Evolutionary conservation across 1,139 yeast species (phyloP), one percentile per base, ranked within the genome.

Genomic region (Petasospora rhodanensis): DNA sequence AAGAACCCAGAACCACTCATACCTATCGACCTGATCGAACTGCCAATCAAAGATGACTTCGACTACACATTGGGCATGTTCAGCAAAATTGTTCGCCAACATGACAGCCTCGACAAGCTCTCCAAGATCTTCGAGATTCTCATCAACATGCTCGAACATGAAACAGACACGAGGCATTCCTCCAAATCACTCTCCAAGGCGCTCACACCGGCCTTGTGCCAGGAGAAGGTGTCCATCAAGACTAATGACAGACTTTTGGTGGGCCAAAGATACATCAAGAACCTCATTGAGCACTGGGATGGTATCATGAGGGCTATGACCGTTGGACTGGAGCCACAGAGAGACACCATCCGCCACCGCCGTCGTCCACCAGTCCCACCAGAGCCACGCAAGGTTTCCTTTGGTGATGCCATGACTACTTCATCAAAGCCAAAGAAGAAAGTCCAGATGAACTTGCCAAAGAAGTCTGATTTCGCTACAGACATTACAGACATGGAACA

Each of bases 131-230:
- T 70, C 30, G 66, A 66, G 18, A 51, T 73, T 18, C 62, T 70
- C 37, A 40, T 56, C 14, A 54, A 58, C 8, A 53, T 73, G 14
- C 42, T 70, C 11, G 40, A 49, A 7, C 54, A 59, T 31, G 27
- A 49, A 4, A 48, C 52, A 3, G 38, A 43, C 0, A 73, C 82
- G 3, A 65, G 62, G 38, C 79, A 76, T 44, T 66, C 64, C 7
- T 45, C 68, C 7, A 55, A 54, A 16, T 58, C 75, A 1, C 47
- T 77, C 23, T 59, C 79, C 22, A 73, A 67, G 48, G 58, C 74
- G 18, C 51, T 76, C 26, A 59, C 73, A 7, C 70, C 73, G 30
- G 66, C 77, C 18, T 45, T 77, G 23, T 70, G 78, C 38, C 76
- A 74, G 39, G 75, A 73, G 47, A 57, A 65, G 28, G 54, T 70